phyloP scores from a whole-genome alignment of 2,329 filamentous ascomycete species.

The Neopestalotiopsis clavispora region DNA sequence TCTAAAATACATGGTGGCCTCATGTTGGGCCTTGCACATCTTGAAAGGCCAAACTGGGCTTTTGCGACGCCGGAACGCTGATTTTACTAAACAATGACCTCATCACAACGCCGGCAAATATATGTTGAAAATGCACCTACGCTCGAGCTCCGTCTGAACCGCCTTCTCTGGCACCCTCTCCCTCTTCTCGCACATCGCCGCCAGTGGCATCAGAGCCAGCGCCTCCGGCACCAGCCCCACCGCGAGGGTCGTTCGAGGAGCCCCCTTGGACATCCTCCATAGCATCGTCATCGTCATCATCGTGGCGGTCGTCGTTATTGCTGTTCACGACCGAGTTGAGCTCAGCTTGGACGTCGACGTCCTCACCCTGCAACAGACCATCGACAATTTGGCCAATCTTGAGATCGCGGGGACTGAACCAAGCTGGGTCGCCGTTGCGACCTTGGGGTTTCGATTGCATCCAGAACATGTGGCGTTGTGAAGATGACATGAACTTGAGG shows the following conservation, averaged over 20 bases:
- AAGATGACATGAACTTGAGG: slow-evolving; percentile 92
- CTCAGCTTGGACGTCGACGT: slow-evolving; percentile 78
- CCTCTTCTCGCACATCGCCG: slow-evolving; percentile 89
- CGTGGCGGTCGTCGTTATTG: slow-evolving; percentile 47
- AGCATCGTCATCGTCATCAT: slow-evolving; percentile 70
- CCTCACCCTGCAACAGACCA: slow-evolving; percentile 82
- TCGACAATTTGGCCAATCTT: slow-evolving; percentile 91
- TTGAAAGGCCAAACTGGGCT: slow-evolving; percentile 16
- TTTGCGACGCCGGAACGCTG: slow-evolving; percentile 19
- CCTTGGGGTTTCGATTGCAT: slow-evolving; percentile 88
- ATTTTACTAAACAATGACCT: slow-evolving; percentile 19
- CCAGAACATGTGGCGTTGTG: slow-evolving; percentile 93
- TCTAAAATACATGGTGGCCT: slow-evolving; percentile 14
- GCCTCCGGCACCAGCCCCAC: slow-evolving; percentile 73
- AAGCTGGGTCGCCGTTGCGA: slow-evolving; percentile 70
- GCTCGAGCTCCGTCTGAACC: slow-evolving; percentile 97
- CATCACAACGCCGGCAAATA: slow-evolving; percentile 34
- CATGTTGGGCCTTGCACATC: slow-evolving; percentile 11
- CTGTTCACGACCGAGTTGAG: slow-evolving; percentile 66
- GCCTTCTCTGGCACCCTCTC: slow-evolving; percentile 84
- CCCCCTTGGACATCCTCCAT: slow-evolving; percentile 80
- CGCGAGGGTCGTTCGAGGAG: slow-evolving; percentile 60
- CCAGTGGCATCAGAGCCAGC: slow-evolving; percentile 87
- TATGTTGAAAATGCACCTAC: slow-evolving; percentile 74
- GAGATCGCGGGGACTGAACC: slow-evolving; percentile 83